These are phyloP conservation scores for Backusella tarrabulga DNA, from an alignment of 192 early-diverging fungal species.

Conservation along the genomic window DNA sequence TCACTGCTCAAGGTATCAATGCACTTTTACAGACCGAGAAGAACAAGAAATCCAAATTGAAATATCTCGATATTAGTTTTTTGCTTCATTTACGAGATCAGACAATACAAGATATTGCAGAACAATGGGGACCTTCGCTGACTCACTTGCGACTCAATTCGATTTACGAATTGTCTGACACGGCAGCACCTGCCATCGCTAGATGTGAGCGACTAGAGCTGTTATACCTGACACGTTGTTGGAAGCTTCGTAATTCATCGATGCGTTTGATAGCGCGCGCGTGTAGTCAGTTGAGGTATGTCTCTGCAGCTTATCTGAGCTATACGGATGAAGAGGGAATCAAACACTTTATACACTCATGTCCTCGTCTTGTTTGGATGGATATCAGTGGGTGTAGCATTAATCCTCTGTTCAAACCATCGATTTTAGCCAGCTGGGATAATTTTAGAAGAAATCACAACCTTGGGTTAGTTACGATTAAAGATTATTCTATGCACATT, in stretches of 20 bases:
- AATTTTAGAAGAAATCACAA: neutral
- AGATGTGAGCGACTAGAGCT: constrained; percentile 5
- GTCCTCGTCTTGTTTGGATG: neutral
- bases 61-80: constrained; percentile 17
- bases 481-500: neutral
- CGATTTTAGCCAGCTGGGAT: neutral
- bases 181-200: neutral
- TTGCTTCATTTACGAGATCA: neutral
- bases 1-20: neutral
- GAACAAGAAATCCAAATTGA: neutral
- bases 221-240: constrained; percentile 17
- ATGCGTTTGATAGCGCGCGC: neutral
- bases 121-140: constrained; percentile 7
- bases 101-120: neutral
- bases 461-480: neutral
- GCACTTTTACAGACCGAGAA: neutral
- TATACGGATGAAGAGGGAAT: constrained; percentile 2
- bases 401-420: constrained; percentile 2
- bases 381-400: constrained; percentile 20
- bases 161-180: constrained; percentile 9
- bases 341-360: neutral
- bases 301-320: constrained; percentile 15
- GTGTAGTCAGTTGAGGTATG: neutral
- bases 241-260: neutral
- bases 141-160: constrained; percentile 18